Base-by-base conservation (phyloP, 106 monocot species). In the Dendrobium huoshanense region DNA sequence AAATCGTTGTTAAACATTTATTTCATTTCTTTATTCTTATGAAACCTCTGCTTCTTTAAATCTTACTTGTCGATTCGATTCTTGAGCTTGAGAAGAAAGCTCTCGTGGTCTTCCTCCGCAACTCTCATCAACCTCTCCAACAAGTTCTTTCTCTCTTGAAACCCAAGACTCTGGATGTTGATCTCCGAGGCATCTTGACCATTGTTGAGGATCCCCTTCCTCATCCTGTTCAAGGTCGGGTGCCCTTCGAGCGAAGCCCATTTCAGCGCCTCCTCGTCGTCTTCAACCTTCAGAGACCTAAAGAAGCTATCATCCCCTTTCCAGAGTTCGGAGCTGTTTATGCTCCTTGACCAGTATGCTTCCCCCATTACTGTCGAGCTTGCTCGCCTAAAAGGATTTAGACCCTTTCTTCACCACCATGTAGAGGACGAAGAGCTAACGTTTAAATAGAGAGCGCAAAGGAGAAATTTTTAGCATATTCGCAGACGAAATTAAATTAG, bases 81-180 rank as follows among this genome's bases (percentile, higher is more conserved):
- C 78, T 64, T 81, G 77, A 85, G 85, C 81, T 78, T 85, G 9
- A 55, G 27, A 49, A 85, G 80, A 77, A 87, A 87, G 9, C 70
- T 37, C 73, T 84, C 84, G 24, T 87, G 81, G 41, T 87, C 87
- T 73, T 87, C 84, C 37, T 81, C 78, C 0, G 87, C 80, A 55
- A 75, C 56, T 22, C 73, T 16, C 19, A 85, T 51, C 55, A 85
- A 42, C 77, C 85, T 77, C 81, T 85, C 85, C 17, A 85, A 24
- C 77, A 85, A 44, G 15, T 56, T 78, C 72, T 81, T 85, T 77
- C 85, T 77, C 72, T 85, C 81, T 37, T 77, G 81, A 72, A 27
- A 44, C 11, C 77, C 81, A 1, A 85, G 77, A 17, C 72, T 54
- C 41, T 81, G 47, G 55, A 85, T 73, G n/a, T 81, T 67, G 41